phyloP scores from a whole-genome alignment of 2,329 filamentous ascomycete species.

The Tolypocladium cylindrosporum region DNA sequence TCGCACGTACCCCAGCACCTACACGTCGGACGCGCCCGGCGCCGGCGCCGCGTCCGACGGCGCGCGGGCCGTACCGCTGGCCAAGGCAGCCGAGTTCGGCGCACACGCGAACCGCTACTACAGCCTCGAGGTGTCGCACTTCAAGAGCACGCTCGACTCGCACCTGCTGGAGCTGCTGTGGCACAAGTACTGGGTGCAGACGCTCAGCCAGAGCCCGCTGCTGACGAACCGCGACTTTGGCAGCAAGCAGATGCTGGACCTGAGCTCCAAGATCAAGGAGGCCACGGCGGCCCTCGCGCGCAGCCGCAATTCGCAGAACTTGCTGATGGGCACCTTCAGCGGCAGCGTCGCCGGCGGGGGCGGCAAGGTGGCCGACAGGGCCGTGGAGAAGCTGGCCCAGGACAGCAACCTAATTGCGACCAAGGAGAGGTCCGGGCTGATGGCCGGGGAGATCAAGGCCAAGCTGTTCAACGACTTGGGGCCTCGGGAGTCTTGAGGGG shows the following conservation, averaged over 20 bases:
- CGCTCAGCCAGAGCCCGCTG: slow-evolving; percentile 80
- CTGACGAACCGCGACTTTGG: slow-evolving; percentile 89
- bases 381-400: slow-evolving; percentile 49
- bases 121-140: slow-evolving; percentile 81
- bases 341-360: slow-evolving; percentile 13
- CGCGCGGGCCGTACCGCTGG: slow-evolving; percentile 74
- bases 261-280: slow-evolving; percentile 72
- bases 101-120: slow-evolving; percentile 90
- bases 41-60: slow-evolving; percentile 33
- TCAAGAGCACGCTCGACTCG: slow-evolving; percentile 84
- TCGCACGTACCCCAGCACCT: slow-evolving; percentile 72
- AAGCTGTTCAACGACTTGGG: slow-evolving; percentile 44
- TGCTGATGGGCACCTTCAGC: slow-evolving; percentile 7
- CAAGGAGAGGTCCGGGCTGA: slow-evolving; percentile 52
- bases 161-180: slow-evolving; percentile 81
- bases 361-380: slow-evolving; percentile 26
- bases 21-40: slow-evolving; percentile 37
- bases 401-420: slow-evolving; percentile 52
- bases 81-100: slow-evolving; percentile 92
- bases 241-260: slow-evolving; percentile 83
- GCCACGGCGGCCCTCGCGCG: slow-evolving; percentile 31
- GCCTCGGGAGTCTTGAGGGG: not conserved
- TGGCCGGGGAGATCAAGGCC: slow-evolving; percentile 54
- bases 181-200: slow-evolving; percentile 99
- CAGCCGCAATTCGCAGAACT: slow-evolving; percentile 14